Percentiles rank a stretch among this genome's conserved stretches.
These are phyloP conservation scores for Exophiala bonariae DNA, from an alignment of 2,329 filamentous ascomycete genomes.

Conservation along the genomic window DNA sequence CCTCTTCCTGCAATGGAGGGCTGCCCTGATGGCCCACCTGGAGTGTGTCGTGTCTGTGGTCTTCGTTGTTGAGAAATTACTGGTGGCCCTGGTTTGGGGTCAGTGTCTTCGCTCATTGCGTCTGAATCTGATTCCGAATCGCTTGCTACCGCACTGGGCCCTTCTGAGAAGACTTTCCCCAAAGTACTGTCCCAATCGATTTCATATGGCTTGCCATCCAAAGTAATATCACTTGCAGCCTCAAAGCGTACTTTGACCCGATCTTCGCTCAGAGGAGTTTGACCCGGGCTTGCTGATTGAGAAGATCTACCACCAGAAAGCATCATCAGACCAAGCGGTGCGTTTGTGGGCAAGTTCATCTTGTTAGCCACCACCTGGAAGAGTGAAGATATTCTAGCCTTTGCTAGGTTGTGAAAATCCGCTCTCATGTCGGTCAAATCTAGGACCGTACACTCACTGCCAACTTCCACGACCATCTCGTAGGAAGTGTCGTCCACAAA, in stretches of 20 bases:
- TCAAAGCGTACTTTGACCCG: slow-evolving; percentile 66
- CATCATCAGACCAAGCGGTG: slow-evolving; percentile 67
- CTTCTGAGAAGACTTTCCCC: slow-evolving; percentile 20
- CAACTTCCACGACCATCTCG: slow-evolving; percentile 80
- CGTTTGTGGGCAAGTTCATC: slow-evolving; percentile 63
- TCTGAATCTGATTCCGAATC: slow-evolving; percentile 24
- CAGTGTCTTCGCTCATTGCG: slow-evolving; percentile 16
- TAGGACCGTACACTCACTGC: slow-evolving; percentile 61
- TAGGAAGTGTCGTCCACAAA: slow-evolving; percentile 74
- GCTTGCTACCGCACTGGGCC: slow-evolving; percentile 11
- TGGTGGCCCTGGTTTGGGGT: slow-evolving; percentile 4
- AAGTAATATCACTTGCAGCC: slow-evolving; percentile 41
- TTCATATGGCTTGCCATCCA: slow-evolving; percentile 39
- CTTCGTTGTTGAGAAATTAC: slow-evolving; percentile 10
- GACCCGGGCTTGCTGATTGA: slow-evolving; percentile 66
- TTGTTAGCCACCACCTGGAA: slow-evolving; percentile 81
- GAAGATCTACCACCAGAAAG: slow-evolving; percentile 59
- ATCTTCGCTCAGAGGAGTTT: slow-evolving; percentile 69
- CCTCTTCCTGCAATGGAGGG: slow-evolving; percentile 5
- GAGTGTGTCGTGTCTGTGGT: slow-evolving; percentile 17
- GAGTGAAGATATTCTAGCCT: slow-evolving; percentile 68
- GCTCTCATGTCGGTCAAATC: slow-evolving; percentile 58
- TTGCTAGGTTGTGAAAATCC: slow-evolving; percentile 72
- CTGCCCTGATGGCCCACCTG: slow-evolving; percentile 1
- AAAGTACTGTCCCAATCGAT: slow-evolving; percentile 22